phyloP scores from a whole-genome alignment of 768 basidiomycete genomes.

The Kockovaella imperatae region DNA sequence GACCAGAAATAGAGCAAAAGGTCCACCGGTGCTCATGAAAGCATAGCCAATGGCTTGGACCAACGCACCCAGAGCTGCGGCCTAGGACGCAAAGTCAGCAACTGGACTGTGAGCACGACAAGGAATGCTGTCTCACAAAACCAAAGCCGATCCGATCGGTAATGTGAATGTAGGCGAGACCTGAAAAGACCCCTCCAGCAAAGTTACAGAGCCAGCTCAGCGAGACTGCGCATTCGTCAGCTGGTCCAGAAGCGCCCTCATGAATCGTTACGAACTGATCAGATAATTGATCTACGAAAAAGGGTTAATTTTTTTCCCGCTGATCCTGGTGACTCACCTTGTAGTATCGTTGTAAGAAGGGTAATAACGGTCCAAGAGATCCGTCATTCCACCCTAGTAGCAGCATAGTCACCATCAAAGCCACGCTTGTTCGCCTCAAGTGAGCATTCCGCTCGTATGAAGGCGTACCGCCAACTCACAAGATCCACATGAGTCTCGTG shows the following conservation, averaged over 20 bases:
- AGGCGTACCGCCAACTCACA: too few species aligned
- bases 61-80: neutral
- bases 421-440: too few species aligned
- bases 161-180: conserved; percentile 49
- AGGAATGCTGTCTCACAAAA: too few species aligned
- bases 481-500: too few species aligned
- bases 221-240: conserved; percentile 47
- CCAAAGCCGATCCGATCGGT: conserved; percentile 31
- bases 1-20: conserved; percentile 48
- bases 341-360: conserved; percentile 57
- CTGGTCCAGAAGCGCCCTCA: too few species aligned
- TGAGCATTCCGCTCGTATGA: too few species aligned
- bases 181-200: conserved; percentile 49
- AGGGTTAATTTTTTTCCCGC: too few species aligned
- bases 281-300: neutral
- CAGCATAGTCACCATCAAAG: conserved; percentile 2
- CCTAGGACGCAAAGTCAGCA: too few species aligned
- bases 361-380: conserved; percentile 62
- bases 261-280: neutral
- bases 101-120: too few species aligned
- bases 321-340: conserved; percentile 41
- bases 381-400: conserved; percentile 65
- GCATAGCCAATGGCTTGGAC: conserved; percentile 17
- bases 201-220: conserved; percentile 52
- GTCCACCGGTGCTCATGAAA: conserved; percentile 46